Conservation (phyloP, 345 rosid species). For the Mangifera indica region DNA sequence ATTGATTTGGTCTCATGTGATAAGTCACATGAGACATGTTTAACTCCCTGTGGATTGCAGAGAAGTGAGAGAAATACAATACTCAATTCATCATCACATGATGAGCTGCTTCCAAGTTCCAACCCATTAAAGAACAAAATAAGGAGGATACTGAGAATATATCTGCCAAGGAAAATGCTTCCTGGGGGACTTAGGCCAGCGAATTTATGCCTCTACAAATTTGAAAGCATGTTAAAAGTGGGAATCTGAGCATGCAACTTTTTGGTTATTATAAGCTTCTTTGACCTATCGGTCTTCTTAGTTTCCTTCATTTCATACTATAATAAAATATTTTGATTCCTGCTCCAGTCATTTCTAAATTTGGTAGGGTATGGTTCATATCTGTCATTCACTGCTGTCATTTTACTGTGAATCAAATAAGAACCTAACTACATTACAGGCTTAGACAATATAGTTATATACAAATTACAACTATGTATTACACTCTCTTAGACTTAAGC, state of each 20-base stretch:
- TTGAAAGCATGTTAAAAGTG: slow-evolving; percentile 9
- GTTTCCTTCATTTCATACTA: slow-evolving; percentile 4
- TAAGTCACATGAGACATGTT: slow-evolving; percentile 35
- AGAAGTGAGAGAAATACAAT: slow-evolving; percentile 28
- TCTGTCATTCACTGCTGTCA: slow-evolving; percentile 15
- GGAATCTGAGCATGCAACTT: slow-evolving; percentile 19
- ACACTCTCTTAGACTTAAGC: slow-evolving; percentile 3
- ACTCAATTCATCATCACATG: slow-evolving; percentile 42
- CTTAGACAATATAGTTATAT: not conserved
- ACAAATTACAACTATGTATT: slow-evolving; percentile 22
- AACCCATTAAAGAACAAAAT: slow-evolving; percentile 28
- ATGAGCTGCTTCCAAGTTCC: slow-evolving; percentile 36
- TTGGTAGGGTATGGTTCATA: slow-evolving; percentile 8
- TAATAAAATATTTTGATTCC: not conserved
- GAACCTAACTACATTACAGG: slow-evolving; percentile 5
- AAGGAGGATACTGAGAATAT: slow-evolving; percentile 10
- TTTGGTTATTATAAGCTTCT: too few relatives aligned
- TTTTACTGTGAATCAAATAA: not conserved
- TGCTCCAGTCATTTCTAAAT: slow-evolving; percentile 6
- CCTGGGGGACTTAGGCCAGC: slow-evolving; percentile 15
- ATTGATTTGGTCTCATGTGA: slow-evolving; percentile 45
- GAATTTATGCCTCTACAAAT: slow-evolving; percentile 17
- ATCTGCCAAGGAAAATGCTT: slow-evolving; percentile 9
- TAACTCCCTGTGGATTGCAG: slow-evolving; percentile 21
- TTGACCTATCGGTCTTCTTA: not conserved